Evolutionary conservation across 1,284 basidiomycete species (phyloP).

Genomic region (Papiliotrema laurentii): DNA sequence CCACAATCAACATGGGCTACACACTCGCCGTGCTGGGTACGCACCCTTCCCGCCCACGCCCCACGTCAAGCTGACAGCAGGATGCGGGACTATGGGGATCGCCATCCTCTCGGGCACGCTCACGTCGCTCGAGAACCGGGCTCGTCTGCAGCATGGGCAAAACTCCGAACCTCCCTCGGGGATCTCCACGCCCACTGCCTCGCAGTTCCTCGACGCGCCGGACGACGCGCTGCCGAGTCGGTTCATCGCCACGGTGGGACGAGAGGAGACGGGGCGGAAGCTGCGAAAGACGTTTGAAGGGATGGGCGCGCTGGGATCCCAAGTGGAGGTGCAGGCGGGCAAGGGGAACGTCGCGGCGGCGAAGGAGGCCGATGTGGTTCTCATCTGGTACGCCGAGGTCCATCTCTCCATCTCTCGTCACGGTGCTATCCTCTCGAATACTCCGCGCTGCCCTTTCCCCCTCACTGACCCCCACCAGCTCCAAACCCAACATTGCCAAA

Average conservation of each 20-base stretch:
- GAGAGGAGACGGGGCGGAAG: constrained; percentile 70
- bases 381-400: constrained; percentile 66
- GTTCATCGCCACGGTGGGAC: constrained; percentile 83
- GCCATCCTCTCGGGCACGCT: constrained; percentile 76
- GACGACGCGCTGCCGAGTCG: constrained; percentile 69
- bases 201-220: constrained; percentile 47
- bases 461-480: constrained; percentile 56
- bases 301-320: constrained; percentile 55
- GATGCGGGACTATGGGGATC: constrained; percentile 98
- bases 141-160: constrained; percentile 24
- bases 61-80: constrained; percentile 49
- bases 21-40: constrained; percentile 51
- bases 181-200: constrained; percentile 65
- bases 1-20: constrained; percentile 48
- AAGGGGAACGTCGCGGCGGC: constrained; percentile 68
- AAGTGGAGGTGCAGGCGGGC: constrained; percentile 65
- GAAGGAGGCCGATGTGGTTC: constrained; percentile 70
- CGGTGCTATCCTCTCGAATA: too few species aligned
- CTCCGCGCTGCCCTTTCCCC: too few species aligned
- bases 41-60: constrained; percentile 5
- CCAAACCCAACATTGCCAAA: constrained; percentile 87
- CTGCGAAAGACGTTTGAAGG: constrained; percentile 62
- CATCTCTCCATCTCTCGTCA: constrained; percentile 1
- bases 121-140: constrained; percentile 38
- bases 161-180: constrained; percentile 72